These are phyloP conservation scores for Saccharomycopsis vini DNA, from an alignment of 805 yeast genomes.

Conservation along the genomic window DNA sequence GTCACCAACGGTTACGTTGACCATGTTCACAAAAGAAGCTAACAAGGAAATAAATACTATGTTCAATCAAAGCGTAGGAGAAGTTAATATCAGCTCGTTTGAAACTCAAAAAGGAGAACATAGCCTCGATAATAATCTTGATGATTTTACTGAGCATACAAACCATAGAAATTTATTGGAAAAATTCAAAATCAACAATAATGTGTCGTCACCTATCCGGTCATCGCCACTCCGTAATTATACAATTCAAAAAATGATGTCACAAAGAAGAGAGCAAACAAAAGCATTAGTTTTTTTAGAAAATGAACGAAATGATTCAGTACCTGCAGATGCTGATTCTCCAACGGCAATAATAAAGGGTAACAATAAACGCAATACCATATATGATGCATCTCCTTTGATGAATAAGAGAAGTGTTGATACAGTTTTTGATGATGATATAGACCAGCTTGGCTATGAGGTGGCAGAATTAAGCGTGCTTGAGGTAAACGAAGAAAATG, in stretches of 20 bases:
- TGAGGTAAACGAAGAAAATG: conserved; percentile 1
- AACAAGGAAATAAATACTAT: conserved; percentile 63
- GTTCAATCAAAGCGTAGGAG: conserved; percentile 39
- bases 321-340: not conserved
- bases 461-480: conserved; percentile 11
- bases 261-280: not conserved
- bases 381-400: no score
- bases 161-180: conserved; percentile 1
- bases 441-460: conserved; percentile 8
- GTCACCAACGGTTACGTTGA: conserved; percentile 67
- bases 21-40: conserved; percentile 68
- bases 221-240: not conserved
- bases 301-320: not conserved
- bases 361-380: no score
- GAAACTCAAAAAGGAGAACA: not conserved
- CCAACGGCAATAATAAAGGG: not conserved
- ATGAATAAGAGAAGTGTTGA: no score
- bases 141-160: conserved; percentile 30
- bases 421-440: not conserved
- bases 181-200: not conserved
- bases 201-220: no score
- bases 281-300: not conserved
- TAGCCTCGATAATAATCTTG: conserved; percentile 23
- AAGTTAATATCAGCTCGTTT: conserved; percentile 4
- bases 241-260: no score